A percentile compares a stretch with the other conserved stretches of the same genome.
phyloP scores from a whole-genome alignment of 176 grass and related monocot genomes.

The Tuctoria greenei region DNA sequence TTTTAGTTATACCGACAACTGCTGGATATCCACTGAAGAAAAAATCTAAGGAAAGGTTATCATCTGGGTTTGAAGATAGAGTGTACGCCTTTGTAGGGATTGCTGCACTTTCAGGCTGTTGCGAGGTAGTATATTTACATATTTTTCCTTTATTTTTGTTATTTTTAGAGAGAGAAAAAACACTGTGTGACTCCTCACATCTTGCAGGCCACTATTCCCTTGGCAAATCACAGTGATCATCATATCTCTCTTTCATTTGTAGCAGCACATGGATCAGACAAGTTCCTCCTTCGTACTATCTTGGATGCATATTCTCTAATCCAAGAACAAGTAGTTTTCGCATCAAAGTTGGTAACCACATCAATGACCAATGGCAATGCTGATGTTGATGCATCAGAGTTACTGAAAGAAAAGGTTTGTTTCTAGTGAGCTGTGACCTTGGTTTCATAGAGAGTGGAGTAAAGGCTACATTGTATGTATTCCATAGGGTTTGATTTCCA shows the following conservation, averaged over 20 bases:
- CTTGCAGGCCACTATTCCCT: constrained; percentile 73
- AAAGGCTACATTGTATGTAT: not conserved
- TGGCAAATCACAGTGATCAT: constrained; percentile 67
- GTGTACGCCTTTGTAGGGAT: constrained; percentile 70
- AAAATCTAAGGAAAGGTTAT: constrained; percentile 70
- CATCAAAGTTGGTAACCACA: constrained; percentile 57
- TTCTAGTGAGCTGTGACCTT: constrained; percentile 30
- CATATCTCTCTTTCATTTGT: constrained; percentile 83
- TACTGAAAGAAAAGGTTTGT: constrained; percentile 94
- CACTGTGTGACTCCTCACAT: constrained; percentile 19
- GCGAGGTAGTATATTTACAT: constrained; percentile 60
- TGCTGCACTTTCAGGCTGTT: constrained; percentile 87
- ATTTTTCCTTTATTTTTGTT: constrained; percentile 16
- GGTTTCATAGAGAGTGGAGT: not conserved
- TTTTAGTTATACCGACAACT: constrained; percentile 89
- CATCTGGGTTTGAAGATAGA: constrained; percentile 71
- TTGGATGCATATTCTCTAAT: constrained; percentile 67
- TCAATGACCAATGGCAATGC: constrained; percentile 51
- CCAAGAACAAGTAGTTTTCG: constrained; percentile 67
- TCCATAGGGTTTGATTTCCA: constrained; percentile 17
- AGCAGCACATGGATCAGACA: constrained; percentile 84
- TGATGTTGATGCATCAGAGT: constrained; percentile 55
- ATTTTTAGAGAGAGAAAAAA: constrained; percentile 10
- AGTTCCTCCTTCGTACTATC: constrained; percentile 70
- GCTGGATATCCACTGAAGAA: constrained; percentile 74